Percentiles rank a stretch among this genome's conserved stretches.
Evolutionary conservation across 2,329 filamentous ascomycete genomes (phyloP).

Genomic region (Hypoxylon sp.): DNA sequence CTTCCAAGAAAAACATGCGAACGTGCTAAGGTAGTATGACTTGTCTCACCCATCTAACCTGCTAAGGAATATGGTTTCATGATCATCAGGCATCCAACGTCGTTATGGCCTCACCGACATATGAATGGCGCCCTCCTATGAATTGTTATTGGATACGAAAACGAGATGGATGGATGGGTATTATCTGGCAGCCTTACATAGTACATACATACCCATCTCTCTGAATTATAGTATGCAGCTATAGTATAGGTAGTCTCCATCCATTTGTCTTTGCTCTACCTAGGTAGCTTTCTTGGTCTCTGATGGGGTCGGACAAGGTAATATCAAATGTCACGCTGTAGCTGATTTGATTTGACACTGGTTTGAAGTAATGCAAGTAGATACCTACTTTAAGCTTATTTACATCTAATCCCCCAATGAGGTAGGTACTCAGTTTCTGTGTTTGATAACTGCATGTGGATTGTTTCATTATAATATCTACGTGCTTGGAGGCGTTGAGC

Average conservation of each 20-base stretch:
- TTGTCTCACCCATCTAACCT: neutral
- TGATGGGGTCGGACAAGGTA: constrained; percentile 1
- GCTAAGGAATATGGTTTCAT: constrained; percentile 34
- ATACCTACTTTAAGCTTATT: neutral
- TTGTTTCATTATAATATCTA: neutral
- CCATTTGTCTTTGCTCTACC: neutral
- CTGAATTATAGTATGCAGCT: too few relatives aligned
- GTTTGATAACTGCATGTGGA: constrained; percentile 4
- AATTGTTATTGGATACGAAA: constrained; percentile 35
- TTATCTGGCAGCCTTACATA: constrained; percentile 20
- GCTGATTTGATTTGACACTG: constrained; percentile 1
- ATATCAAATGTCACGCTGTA: constrained; percentile 3
- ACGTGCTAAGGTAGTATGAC: constrained; percentile 11
- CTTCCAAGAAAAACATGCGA: constrained; percentile 5
- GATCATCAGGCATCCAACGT: constrained; percentile 30
- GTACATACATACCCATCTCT: neutral
- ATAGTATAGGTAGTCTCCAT: too few relatives aligned
- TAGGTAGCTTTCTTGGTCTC: constrained; percentile 3
- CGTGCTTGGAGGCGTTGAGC: neutral
- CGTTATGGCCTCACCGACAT: constrained; percentile 40
- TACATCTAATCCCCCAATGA: neutral
- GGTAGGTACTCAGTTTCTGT: neutral
- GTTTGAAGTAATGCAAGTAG: neutral
- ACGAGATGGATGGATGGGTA: constrained; percentile 20
- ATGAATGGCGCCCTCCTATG: constrained; percentile 18